Base-by-base conservation (phyloP, 139 green algal species). In the Chlorella sp. region DNA sequence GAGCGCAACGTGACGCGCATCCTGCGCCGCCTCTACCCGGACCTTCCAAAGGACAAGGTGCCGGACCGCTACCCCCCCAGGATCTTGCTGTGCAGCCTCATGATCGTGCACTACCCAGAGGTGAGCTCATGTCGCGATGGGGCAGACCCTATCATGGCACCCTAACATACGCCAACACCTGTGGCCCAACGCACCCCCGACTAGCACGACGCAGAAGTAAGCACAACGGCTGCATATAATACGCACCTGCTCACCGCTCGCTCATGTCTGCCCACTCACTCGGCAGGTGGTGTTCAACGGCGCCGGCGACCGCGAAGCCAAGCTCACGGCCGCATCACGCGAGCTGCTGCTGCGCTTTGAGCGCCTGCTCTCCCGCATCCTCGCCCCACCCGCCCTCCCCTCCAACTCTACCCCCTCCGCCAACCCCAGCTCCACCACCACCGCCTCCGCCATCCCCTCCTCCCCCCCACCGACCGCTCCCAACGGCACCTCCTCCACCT, bases 71-170 rank as follows among this genome's bases (percentile, higher is more conserved):
- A 97, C 83, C 92, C 92, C 0, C 35, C 86, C 0, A 85, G 92
- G 65, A 80, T 96, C 24, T 91, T 97, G 70, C 78, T 97, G 75
- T 93, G 85, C 70, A 85, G 90, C 23, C 96, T 91, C 74, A 97
- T 97, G 93, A 75, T 97, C 4, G 66, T 90, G 4, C 64, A 68
- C 1, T 88, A 97, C 76, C 92, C 93, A 24, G 85, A 91, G 36
- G 84, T 86, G 42, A 76, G 24, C 59, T 55, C 17, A 10, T 55
- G 42, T 55, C 10, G 42, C 42, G 42, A 17, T 17, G 42, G 42
- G 10, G 10, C 17, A 26, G 42, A 55, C 42, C n/a, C n/a, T n/a
- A n/a, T n/a, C n/a, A n/a, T n/a, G n/a, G n/a, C n/a, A n/a, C n/a
- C n/a, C n/a, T n/a, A n/a, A n/a, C n/a, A n/a, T n/a, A n/a, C n/a